A percentile compares a stretch with the other conserved stretches of the same genome.
Evolutionary conservation across 228 moss, liverwort and hornwort genomes (phyloP).

Genomic region (Sphagnum fallax): DNA sequence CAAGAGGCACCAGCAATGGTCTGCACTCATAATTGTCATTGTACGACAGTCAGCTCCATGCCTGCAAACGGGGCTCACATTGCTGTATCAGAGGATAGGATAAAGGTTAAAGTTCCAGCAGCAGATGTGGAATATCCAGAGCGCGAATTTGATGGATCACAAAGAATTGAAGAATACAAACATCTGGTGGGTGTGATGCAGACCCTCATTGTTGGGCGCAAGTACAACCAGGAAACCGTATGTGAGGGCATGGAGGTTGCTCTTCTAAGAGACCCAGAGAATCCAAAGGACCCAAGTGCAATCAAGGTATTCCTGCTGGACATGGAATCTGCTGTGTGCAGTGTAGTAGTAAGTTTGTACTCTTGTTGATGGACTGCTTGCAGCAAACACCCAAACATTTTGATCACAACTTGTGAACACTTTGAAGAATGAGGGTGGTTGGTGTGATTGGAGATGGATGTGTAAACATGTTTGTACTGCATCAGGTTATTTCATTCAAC

Average conservation of each 20-base stretch:
- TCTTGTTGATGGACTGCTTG: neutral
- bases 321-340: neutral
- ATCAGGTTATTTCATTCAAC: conserved; percentile 48
- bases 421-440: too few species aligned
- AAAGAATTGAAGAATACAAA: conserved; percentile 3
- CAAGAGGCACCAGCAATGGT: conserved; percentile 12
- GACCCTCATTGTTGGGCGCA: conserved; percentile 82
- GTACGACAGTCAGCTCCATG: conserved; percentile 10
- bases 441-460: neutral
- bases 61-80: conserved; percentile 6
- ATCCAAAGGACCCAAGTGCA: conserved; percentile 77
- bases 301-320: conserved; percentile 54
- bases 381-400: neutral
- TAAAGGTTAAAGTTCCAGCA: conserved; percentile 12
- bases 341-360: neutral
- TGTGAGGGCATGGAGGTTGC: conserved; percentile 66
- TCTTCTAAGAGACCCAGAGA: conserved; percentile 61
- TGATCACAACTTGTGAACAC: too few species aligned
- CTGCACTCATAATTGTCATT: conserved; percentile 46
- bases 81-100: conserved; percentile 10
- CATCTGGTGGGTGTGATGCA: conserved; percentile 32
- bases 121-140: conserved; percentile 6
- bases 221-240: conserved; percentile 37
- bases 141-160: neutral
- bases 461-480: neutral